Base-by-base conservation (phyloP, 371 early-diverging fungal genomes). In the Mucor lusitanicus region DNA sequence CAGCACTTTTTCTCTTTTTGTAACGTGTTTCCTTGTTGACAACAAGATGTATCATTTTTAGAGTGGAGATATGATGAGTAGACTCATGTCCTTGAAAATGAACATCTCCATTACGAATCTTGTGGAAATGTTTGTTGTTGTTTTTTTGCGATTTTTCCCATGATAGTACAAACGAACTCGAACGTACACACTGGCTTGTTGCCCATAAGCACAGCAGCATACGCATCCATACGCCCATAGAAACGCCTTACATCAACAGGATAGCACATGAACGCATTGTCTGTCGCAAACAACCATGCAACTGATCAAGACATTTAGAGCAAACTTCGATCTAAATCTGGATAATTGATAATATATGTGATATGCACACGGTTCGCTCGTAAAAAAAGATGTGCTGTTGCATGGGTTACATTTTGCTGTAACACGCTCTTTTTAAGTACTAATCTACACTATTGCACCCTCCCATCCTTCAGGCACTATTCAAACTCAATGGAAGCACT, bases 91-190 rank as follows among this genome's bases (percentile, higher is more conserved):
- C 23, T 12, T 50, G 21, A 23, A 19, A 44, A 19, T 23, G 50
- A 12, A 50, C 21, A 23, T 50, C 3, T 50, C 19, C 17, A 46
- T 46, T 19, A 50, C 50, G 50, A 23, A 50, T 50, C 50, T 50
- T 50, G 50, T 50, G 50, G 50, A 23, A 23, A 50, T 50, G 50
- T 50, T 50, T 50, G 50, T 50, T 50, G 50, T 50, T 50, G 21
- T 50, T 50, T 19, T 37, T 50, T 50, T 46, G n/a, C n/a, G 50
- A 8, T 50, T 50, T 50, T 50, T 21, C 50, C 25, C 50, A 50
- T 50, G 50, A 50, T 25, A 50, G 50, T 37, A 37, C 11, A 37
- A 13, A 5, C n/a, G n/a, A 35, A 48, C 42, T n/a, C 19, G 5
- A 44, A 19, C 44, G n/a, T 17, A 44, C 19, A 5, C 4, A n/a